Evolutionary conservation across 2,329 filamentous ascomycete genomes (phyloP).

Genomic region (Dryadomyces quercus-mongolicae): DNA sequence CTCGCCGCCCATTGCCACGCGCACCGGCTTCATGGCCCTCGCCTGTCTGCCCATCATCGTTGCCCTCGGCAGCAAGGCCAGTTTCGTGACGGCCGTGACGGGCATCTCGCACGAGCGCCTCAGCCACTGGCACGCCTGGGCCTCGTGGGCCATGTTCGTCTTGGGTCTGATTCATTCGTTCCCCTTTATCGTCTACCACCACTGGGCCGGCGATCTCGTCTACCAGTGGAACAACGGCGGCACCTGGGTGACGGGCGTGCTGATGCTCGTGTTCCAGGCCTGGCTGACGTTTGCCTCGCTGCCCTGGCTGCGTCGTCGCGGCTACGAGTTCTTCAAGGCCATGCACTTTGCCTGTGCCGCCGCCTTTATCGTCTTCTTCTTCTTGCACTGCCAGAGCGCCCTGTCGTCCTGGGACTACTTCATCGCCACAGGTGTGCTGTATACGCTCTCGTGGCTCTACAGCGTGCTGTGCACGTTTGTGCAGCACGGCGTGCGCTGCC

Average conservation of each 20-base stretch:
- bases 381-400: slow-evolving; percentile 45
- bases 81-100: slow-evolving; percentile 39
- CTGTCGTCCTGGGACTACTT: slow-evolving; percentile 50
- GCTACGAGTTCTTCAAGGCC: slow-evolving; percentile 50
- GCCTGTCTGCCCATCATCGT: slow-evolving; percentile 24
- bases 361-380: slow-evolving; percentile 46
- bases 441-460: slow-evolving; percentile 32
- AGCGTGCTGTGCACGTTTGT: slow-evolving; percentile 33
- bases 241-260: slow-evolving; percentile 43
- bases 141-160: slow-evolving; percentile 42
- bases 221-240: slow-evolving; percentile 29
- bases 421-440: slow-evolving; percentile 41
- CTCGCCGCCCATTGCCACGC: slow-evolving; percentile 40
- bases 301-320: slow-evolving; percentile 32
- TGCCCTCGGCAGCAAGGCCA: slow-evolving; percentile 37
- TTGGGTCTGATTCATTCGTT: slow-evolving; percentile 47
- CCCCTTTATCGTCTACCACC: slow-evolving; percentile 43
- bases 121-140: slow-evolving; percentile 43
- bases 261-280: slow-evolving; percentile 38
- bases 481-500: slow-evolving; percentile 32
- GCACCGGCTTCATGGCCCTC: slow-evolving; percentile 39
- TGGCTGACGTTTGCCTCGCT: slow-evolving; percentile 44
- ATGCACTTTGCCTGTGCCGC: slow-evolving; percentile 39
- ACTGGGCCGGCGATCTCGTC: slow-evolving; percentile 34
- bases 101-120: slow-evolving; percentile 45